phyloP scores from a whole-genome alignment of 2,329 filamentous ascomycete genomes.

The Colletotrichum sp. region DNA sequence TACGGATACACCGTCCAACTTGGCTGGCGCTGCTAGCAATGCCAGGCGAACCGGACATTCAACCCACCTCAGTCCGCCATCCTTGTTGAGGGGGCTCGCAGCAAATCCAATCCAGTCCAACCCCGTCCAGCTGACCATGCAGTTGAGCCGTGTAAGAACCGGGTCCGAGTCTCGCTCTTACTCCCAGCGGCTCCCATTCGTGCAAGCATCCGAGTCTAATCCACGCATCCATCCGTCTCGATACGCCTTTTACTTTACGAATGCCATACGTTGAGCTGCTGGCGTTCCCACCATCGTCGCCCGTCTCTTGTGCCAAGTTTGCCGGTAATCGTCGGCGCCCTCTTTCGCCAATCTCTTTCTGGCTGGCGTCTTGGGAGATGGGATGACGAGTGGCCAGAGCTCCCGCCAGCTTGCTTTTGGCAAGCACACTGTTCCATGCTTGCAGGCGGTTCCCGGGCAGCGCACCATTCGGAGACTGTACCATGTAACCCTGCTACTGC shows the following conservation, averaged over 20 bases:
- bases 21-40: background rate
- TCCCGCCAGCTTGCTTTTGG: slow-evolving; percentile 7
- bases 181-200: background rate
- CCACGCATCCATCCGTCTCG: background rate
- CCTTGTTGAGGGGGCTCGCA: background rate
- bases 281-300: background rate
- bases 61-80: background rate
- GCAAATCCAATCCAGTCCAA: background rate
- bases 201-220: background rate
- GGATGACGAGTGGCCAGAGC: slow-evolving; percentile 9
- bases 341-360: background rate
- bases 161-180: background rate
- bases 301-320: background rate
- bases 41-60: slow-evolving; percentile 3
- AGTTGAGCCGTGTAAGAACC: background rate
- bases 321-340: background rate
- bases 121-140: background rate
- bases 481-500: background rate
- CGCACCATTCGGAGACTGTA: background rate
- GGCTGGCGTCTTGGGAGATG: background rate
- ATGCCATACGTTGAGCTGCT: background rate
- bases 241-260: background rate
- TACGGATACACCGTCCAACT: background rate
- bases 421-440: background rate
- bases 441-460: background rate